Evolutionary conservation across 768 basidiomycete genomes (phyloP).

Genomic region (Pluteus cervinus): DNA sequence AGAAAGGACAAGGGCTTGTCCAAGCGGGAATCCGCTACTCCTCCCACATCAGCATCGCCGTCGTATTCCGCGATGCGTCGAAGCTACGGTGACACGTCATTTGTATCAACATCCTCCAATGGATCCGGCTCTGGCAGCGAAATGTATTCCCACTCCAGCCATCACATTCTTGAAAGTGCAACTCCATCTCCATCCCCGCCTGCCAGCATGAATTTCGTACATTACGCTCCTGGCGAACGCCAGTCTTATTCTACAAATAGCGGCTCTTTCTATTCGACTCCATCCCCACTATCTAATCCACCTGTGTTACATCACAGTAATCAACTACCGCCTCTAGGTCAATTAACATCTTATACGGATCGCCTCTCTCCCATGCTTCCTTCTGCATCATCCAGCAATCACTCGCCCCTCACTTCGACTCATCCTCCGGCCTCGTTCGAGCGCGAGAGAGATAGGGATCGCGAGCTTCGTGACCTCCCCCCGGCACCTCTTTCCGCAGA

Average conservation of each 20-base stretch:
- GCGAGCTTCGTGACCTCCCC: constrained; percentile 31
- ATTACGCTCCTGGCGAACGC: constrained; percentile 40
- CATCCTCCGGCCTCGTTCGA: constrained; percentile 44
- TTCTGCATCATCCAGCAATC: constrained; percentile 31
- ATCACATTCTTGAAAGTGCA: constrained; percentile 26
- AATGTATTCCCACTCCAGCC: constrained; percentile 42
- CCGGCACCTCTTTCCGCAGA: constrained; percentile 40
- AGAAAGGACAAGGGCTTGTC: constrained; percentile 54
- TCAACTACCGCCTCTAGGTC: constrained; percentile 30
- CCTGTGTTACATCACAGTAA: constrained; percentile 25
- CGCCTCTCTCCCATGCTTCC: constrained; percentile 34
- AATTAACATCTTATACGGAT: constrained; percentile 26
- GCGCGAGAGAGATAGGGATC: constrained; percentile 48
- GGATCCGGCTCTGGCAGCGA: constrained; percentile 57
- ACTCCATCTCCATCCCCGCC: constrained; percentile 71
- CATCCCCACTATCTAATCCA: constrained; percentile 47
- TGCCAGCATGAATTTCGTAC: constrained; percentile 49
- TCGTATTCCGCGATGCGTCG: constrained; percentile 43
- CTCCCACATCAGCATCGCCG: constrained; percentile 28
- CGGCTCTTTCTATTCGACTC: constrained; percentile 38
- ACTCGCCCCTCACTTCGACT: constrained; percentile 31
- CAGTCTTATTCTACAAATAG: constrained; percentile 27
- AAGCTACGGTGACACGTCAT: constrained; percentile 42
- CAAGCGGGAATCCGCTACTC: constrained; percentile 38
- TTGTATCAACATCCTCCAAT: constrained; percentile 37